A percentile compares a stretch with the other conserved stretches of the same genome.
phyloP scores from a whole-genome alignment of 768 basidiomycete genomes.

The Suillus sp. region DNA sequence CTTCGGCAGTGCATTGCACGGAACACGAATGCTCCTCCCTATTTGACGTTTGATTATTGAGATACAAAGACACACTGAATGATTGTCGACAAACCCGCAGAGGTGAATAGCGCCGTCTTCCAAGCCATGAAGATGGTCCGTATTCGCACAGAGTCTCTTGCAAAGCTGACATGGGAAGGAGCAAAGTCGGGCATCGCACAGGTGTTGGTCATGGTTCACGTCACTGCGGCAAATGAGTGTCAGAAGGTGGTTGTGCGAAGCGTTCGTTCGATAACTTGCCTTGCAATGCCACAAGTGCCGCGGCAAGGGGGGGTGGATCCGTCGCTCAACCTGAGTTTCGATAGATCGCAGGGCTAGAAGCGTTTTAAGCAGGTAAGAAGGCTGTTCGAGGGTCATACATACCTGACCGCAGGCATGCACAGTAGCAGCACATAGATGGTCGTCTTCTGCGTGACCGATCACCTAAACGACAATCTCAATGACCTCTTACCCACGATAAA shows the following conservation, averaged over 20 bases:
- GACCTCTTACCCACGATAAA: not conserved
- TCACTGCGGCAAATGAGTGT: slow-evolving; percentile 37
- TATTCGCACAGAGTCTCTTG: slow-evolving; percentile 49
- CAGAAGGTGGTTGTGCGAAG: not conserved
- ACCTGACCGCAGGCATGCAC: slow-evolving; percentile 61
- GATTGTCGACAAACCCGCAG: slow-evolving; percentile 48
- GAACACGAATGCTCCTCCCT: slow-evolving; percentile 57
- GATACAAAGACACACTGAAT: slow-evolving; percentile 19
- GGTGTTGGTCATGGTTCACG: slow-evolving; percentile 43
- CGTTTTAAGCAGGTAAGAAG: not conserved
- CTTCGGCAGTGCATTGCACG: slow-evolving; percentile 43
- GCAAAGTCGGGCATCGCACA: slow-evolving; percentile 54
- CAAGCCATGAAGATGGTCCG: slow-evolving; percentile 56
- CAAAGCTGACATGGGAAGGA: slow-evolving; percentile 58
- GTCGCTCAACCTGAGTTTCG: slow-evolving; percentile 29
- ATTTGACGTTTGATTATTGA: not conserved
- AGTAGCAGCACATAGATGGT: slow-evolving; percentile 55
- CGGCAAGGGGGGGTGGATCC: slow-evolving; percentile 42
- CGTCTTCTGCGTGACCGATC: slow-evolving; percentile 48
- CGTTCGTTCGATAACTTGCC: slow-evolving; percentile 30
- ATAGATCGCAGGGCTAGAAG: slow-evolving; percentile 45
- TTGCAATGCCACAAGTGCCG: slow-evolving; percentile 45
- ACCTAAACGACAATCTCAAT: slow-evolving; percentile 35
- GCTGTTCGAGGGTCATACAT: not conserved
- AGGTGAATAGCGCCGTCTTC: slow-evolving; percentile 45